Base-by-base conservation (phyloP, 257 asterid genomes). In the Schizonepeta tenuifolia region DNA sequence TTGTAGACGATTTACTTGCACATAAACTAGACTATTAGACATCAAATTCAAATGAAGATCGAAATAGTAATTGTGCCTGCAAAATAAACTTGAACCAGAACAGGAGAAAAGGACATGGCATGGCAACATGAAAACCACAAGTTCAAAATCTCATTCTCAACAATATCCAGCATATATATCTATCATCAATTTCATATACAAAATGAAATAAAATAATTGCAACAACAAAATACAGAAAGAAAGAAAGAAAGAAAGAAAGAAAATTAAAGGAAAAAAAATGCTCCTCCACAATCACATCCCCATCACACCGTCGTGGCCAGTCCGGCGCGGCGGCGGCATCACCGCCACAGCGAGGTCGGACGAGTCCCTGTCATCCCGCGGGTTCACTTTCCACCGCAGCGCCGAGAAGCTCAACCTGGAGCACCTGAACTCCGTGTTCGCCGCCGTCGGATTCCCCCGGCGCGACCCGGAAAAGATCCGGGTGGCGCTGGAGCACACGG, bases 381-480 rank as follows among this genome's bases (percentile, higher is more conserved):
- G 98, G 51, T 91, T 89, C 93, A 88, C 72, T 2, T 73, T 94
- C 85, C 95, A 92, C 87, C 86, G 87, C 60, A 75, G 87, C 3
- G 35, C 78, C 82, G 77, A 73, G 12, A 28, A 77, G 38, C 89
- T 94, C 43, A 79, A 91, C 88, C 92, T 94, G 44, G 93, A 91
- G 79, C 93, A 89, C 69, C 97, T 94, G 51, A 91, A 94, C 73
- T 78, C 93, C 17, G 84, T 89, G 46, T 94, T 94, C 77, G 89
- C 83, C 0, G 88, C 98, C 59, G 98, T 94, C 11, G 98, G 99
- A 1, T 94, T 94, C 75, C 98, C 99, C 12, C 79, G 83, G 1
- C 90, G 99, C 9, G 96, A 94, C 84, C 84, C 92, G 51, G 84
- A 80, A 0, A 85, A 87, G 84, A 82, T 91, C 69, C 95, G 87